These are phyloP conservation scores for Logfia minima DNA, from an alignment of 129 eudicot species.

Conservation along the genomic window DNA sequence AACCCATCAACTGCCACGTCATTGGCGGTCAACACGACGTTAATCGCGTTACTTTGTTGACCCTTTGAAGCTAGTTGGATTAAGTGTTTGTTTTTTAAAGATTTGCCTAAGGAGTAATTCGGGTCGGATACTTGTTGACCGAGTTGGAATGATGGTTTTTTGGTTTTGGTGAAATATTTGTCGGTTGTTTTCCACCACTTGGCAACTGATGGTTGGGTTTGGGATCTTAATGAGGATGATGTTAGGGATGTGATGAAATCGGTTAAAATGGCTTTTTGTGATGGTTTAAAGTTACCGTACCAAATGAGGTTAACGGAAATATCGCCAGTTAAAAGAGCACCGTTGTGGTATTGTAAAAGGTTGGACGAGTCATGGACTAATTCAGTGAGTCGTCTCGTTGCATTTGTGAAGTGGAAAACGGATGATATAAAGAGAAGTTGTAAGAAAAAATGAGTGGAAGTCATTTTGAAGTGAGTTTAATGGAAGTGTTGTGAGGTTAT, in stretches of 20 bases:
- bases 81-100: constrained; percentile 44
- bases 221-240: constrained; percentile 27
- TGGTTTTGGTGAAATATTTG: constrained; percentile 49
- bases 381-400: constrained; percentile 41
- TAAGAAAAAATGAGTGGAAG: constrained; percentile 12
- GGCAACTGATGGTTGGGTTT: constrained; percentile 61
- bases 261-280: constrained; percentile 60
- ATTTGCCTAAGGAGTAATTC: constrained; percentile 49
- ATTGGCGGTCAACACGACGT: constrained; percentile 56
- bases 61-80: constrained; percentile 49
- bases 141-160: constrained; percentile 31
- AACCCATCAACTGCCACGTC: constrained; percentile 62
- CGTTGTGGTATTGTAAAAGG: constrained; percentile 63
- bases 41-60: constrained; percentile 41
- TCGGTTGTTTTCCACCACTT: constrained; percentile 77
- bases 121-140: constrained; percentile 52
- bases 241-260: constrained; percentile 66
- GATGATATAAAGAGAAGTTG: constrained; percentile 30
- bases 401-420: constrained; percentile 30
- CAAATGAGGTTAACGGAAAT: constrained; percentile 69
- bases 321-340: constrained; percentile 64
- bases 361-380: constrained; percentile 25
- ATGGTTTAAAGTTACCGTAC: constrained; percentile 71
- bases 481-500: neutral
- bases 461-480: constrained; percentile 24